A percentile compares a stretch with the other conserved stretches of the same genome.
phyloP scores from a whole-genome alignment of 768 basidiomycete species.

The Boletellus sp. region DNA sequence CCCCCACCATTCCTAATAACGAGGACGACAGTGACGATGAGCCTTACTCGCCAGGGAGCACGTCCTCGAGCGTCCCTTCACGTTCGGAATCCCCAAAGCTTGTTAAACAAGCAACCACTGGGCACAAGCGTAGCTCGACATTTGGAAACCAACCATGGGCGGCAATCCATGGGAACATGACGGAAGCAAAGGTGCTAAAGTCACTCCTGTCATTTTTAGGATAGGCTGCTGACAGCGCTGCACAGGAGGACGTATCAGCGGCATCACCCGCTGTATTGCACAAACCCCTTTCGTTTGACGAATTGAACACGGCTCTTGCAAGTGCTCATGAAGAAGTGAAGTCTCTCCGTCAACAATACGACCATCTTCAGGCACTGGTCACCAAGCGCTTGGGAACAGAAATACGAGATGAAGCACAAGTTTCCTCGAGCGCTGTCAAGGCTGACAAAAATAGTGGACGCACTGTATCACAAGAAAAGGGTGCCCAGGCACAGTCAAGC shows the following conservation, averaged over 20 bases:
- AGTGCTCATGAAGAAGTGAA: conserved; percentile 23
- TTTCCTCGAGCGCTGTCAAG: background rate
- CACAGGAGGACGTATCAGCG: conserved; percentile 7
- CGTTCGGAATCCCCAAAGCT: conserved; percentile 16
- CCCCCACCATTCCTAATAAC: background rate
- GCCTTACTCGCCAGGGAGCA: conserved; percentile 1
- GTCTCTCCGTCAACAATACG: conserved; percentile 25
- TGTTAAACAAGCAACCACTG: background rate
- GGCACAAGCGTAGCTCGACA: conserved; percentile 24
- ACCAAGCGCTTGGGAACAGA: conserved; percentile 10
- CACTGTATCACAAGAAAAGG: background rate
- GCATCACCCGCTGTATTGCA: background rate
- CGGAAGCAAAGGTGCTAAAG: conserved; percentile 8
- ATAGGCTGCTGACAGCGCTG: conserved; percentile 1
- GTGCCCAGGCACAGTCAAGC: background rate
- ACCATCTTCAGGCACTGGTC: conserved; percentile 19
- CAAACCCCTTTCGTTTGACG: conserved; percentile 22
- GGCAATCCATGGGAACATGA: conserved; percentile 7
- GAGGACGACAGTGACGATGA: conserved; percentile 22
- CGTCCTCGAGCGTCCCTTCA: conserved; percentile 7
- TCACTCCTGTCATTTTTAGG: conserved; percentile 1
- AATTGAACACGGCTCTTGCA: conserved; percentile 24
- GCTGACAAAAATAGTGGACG: background rate
- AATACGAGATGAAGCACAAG: background rate
- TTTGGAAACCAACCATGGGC: conserved; percentile 19